Conservation (phyloP, 495 filamentous ascomycete species). For the Jackrogersella multiformis region DNA sequence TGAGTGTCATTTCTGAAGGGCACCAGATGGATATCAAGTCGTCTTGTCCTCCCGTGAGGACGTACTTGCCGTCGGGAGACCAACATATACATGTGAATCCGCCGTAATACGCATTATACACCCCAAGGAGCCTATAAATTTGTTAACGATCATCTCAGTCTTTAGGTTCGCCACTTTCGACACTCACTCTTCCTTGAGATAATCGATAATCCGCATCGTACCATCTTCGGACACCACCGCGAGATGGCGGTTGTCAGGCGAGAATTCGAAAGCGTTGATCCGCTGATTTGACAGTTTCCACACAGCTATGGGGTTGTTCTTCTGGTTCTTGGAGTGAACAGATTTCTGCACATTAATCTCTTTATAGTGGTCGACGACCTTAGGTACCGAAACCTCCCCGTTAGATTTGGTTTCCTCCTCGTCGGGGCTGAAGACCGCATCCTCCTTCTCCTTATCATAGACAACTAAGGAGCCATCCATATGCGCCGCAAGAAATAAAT, state of each 20-base stretch:
- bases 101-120: slow-evolving; percentile 92
- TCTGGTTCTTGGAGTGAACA: slow-evolving; percentile 90
- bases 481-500: slow-evolving; percentile 90
- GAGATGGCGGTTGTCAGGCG: slow-evolving; percentile 84
- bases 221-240: slow-evolving; percentile 94
- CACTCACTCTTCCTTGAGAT: slow-evolving; percentile 85
- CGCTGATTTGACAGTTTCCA: slow-evolving; percentile 92
- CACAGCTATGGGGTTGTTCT: slow-evolving; percentile 86
- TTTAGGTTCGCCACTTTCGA: background rate
- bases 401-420: slow-evolving; percentile 55
- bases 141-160: background rate
- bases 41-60: slow-evolving; percentile 94
- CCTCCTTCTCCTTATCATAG: slow-evolving; percentile 99
- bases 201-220: slow-evolving; percentile 87
- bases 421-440: slow-evolving; percentile 68
- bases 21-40: slow-evolving; percentile 96
- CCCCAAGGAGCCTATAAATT: slow-evolving; percentile 72
- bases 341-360: slow-evolving; percentile 79
- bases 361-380: slow-evolving; percentile 47
- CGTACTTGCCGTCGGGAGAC: slow-evolving; percentile 97
- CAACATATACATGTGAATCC: slow-evolving; percentile 92
- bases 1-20: slow-evolving; percentile 79
- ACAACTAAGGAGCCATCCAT: slow-evolving; percentile 93
- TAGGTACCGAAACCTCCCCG: slow-evolving; percentile 52
- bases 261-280: slow-evolving; percentile 89